Conservation (phyloP, 129 eudicot genomes). For the Lonicera japonica region DNA sequence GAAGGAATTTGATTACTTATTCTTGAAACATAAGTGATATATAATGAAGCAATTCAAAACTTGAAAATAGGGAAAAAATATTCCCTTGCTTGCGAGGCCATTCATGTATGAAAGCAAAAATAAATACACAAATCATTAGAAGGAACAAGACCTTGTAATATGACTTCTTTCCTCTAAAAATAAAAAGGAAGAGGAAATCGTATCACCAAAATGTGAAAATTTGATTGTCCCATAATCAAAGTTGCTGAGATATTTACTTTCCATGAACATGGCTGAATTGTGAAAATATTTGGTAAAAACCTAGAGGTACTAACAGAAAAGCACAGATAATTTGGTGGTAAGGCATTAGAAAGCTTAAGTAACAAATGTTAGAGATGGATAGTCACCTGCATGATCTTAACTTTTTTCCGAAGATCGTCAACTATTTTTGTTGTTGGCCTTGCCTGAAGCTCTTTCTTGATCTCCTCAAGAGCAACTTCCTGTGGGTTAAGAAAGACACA, state of each 20-base stretch:
- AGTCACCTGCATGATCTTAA: constrained; percentile 85
- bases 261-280: background rate
- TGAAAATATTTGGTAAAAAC: background rate
- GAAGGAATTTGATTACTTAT: too few species aligned
- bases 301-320: too few species aligned
- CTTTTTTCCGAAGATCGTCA: constrained; percentile 90
- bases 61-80: too few species aligned
- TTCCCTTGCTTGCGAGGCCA: background rate
- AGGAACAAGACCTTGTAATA: too few species aligned
- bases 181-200: background rate
- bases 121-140: too few species aligned
- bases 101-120: background rate
- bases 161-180: background rate
- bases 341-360: background rate
- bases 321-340: background rate
- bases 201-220: background rate
- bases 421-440: constrained; percentile 85
- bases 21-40: too few species aligned
- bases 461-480: constrained; percentile 76
- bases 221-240: background rate
- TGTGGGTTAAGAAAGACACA: constrained; percentile 25
- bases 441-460: constrained; percentile 71
- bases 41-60: background rate
- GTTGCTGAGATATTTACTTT: background rate
- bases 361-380: constrained; percentile 4